phyloP scores from a whole-genome alignment of 192 early-diverging fungal genomes.

The Backusella mclennaniae region DNA sequence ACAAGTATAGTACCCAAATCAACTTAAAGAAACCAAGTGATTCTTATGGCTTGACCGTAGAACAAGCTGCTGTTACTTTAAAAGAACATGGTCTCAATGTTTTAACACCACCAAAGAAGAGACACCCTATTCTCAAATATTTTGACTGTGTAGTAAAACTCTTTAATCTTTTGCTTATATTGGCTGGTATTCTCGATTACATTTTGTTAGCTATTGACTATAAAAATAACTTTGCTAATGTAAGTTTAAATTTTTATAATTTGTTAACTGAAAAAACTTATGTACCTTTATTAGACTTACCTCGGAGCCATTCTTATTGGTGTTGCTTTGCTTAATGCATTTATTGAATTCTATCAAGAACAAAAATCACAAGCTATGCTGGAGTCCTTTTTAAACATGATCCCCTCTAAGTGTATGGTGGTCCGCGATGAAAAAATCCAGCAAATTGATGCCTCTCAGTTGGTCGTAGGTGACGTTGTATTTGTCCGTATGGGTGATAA shows the following conservation, averaged over 20 bases:
- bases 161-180: conserved; percentile 89
- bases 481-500: conserved; percentile 93
- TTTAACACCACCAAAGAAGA: conserved; percentile 84
- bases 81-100: conserved; percentile 77
- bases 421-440: conserved; percentile 74
- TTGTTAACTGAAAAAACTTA: background rate
- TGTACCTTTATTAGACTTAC: conserved; percentile 61
- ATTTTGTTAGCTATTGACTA: conserved; percentile 80
- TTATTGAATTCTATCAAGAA: conserved; percentile 90
- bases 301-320: conserved; percentile 86
- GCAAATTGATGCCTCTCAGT: conserved; percentile 64
- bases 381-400: conserved; percentile 90
- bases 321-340: conserved; percentile 89
- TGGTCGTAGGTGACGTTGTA: conserved; percentile 89
- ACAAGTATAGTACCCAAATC: conserved; percentile 40
- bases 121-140: conserved; percentile 73
- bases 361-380: conserved; percentile 88
- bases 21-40: conserved; percentile 60
- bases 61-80: conserved; percentile 65
- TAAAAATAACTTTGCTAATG: conserved; percentile 72
- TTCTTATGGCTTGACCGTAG: conserved; percentile 66
- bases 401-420: conserved; percentile 79
- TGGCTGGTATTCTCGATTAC: conserved; percentile 80
- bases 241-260: conserved; percentile 39
- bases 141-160: conserved; percentile 70